Percentiles rank a stretch among this genome's conserved stretches.
These are phyloP conservation scores for Phyllostachys edulis DNA, from an alignment of 176 grass and related monocot species.

Conservation along the genomic window DNA sequence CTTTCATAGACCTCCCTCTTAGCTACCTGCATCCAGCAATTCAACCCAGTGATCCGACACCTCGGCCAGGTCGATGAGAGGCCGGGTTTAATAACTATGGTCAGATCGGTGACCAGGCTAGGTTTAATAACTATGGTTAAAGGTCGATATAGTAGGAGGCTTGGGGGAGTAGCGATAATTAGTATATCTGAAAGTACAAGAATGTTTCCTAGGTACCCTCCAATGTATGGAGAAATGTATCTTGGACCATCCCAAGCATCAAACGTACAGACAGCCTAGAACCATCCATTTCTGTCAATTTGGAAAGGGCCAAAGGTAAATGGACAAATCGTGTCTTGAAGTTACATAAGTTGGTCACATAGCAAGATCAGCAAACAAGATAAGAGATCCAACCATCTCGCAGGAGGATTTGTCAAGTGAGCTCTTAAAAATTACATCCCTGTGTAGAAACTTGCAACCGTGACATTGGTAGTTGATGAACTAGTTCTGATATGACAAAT, in stretches of 20 bases:
- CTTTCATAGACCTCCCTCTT: too few relatives aligned
- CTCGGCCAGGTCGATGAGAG: too few relatives aligned
- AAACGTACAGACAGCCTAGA: background rate
- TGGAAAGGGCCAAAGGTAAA: background rate
- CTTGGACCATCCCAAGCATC: background rate
- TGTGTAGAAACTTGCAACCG: background rate
- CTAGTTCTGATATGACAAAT: background rate
- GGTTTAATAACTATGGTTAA: too few relatives aligned
- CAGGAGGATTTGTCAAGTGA: constrained; percentile 13
- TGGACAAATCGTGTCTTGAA: background rate
- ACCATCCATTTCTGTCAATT: background rate
- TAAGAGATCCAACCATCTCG: background rate
- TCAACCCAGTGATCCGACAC: too few relatives aligned
- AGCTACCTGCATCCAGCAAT: too few relatives aligned
- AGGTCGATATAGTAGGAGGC: too few relatives aligned
- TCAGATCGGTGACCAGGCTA: too few relatives aligned
- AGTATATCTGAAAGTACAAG: background rate
- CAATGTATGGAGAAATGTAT: background rate
- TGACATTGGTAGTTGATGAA: background rate
- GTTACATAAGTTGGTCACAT: background rate
- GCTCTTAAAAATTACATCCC: background rate
- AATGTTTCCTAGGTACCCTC: background rate
- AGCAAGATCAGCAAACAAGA: background rate
- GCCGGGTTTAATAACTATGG: too few relatives aligned
- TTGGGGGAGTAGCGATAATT: background rate